A percentile compares a stretch with the other conserved stretches of the same genome.
These are phyloP conservation scores for Apophysomyces variabilis DNA, from an alignment of 371 early-diverging fungal genomes.

Conservation along the genomic window DNA sequence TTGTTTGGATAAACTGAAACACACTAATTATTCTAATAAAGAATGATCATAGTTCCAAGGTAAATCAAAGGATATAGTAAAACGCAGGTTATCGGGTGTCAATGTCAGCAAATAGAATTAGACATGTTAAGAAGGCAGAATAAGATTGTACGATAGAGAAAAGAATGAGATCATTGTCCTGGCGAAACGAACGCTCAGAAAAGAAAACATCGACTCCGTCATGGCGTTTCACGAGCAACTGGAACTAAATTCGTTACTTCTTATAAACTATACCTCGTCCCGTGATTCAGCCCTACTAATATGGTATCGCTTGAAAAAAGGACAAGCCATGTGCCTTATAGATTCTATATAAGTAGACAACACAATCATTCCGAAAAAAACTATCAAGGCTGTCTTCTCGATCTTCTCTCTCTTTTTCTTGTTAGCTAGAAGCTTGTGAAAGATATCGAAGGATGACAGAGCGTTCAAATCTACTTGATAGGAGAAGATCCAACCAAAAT, in stretches of 20 bases:
- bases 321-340: not conserved
- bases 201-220: not conserved
- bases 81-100: no score
- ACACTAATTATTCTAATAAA: no score
- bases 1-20: no score
- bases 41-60: no score
- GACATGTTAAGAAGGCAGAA: not conserved
- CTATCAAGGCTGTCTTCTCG: not conserved
- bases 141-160: not conserved
- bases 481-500: constrained; percentile 25
- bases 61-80: no score
- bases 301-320: constrained; percentile 3
- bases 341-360: not conserved
- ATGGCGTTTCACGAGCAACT: not conserved
- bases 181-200: not conserved
- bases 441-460: constrained; percentile 21
- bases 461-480: constrained; percentile 32
- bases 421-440: not conserved
- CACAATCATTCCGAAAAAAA: not conserved
- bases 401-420: constrained; percentile 5
- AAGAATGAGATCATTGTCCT: not conserved
- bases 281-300: not conserved
- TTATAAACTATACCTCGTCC: not conserved
- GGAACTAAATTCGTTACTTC: not conserved
- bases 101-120: not conserved